Conservation (phyloP, 495 filamentous ascomycete genomes). For the Tuber calosporum region DNA sequence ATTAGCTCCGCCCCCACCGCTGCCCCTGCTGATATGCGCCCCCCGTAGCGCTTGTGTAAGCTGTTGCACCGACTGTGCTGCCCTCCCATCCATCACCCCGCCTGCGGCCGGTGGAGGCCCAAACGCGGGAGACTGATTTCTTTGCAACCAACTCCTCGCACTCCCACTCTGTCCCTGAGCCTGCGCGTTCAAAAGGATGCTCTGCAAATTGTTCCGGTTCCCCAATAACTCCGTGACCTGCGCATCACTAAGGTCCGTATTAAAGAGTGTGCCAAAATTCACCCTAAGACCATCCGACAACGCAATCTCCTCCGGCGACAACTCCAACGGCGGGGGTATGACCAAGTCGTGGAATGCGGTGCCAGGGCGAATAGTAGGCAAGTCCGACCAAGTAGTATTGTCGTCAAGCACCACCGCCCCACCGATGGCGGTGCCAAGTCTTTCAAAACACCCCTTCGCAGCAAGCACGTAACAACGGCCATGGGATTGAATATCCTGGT, state of each 20-base stretch:
- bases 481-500: constrained; percentile 36
- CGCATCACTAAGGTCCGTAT: constrained; percentile 20
- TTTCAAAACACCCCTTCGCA: constrained; percentile 43
- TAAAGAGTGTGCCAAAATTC: constrained; percentile 21
- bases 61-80: neutral
- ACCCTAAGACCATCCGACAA: constrained; percentile 27
- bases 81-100: neutral
- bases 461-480: constrained; percentile 41
- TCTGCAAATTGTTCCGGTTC: constrained; percentile 25
- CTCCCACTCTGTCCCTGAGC: constrained; percentile 20
- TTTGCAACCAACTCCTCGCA: constrained; percentile 38
- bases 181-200: constrained; percentile 21
- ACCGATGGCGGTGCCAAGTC: constrained; percentile 9
- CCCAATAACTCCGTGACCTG: constrained; percentile 25
- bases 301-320: constrained; percentile 23
- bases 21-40: neutral
- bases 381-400: constrained; percentile 36
- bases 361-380: constrained; percentile 33
- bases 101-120: neutral
- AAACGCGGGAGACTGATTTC: neutral
- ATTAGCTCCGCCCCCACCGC: neutral
- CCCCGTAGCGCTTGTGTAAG: neutral
- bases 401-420: constrained; percentile 22
- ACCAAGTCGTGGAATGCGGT: constrained; percentile 27
- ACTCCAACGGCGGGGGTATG: constrained; percentile 16